These are phyloP conservation scores for Alloteropsis semialata DNA, from an alignment of 176 grass and related monocot genomes.

Conservation along the genomic window DNA sequence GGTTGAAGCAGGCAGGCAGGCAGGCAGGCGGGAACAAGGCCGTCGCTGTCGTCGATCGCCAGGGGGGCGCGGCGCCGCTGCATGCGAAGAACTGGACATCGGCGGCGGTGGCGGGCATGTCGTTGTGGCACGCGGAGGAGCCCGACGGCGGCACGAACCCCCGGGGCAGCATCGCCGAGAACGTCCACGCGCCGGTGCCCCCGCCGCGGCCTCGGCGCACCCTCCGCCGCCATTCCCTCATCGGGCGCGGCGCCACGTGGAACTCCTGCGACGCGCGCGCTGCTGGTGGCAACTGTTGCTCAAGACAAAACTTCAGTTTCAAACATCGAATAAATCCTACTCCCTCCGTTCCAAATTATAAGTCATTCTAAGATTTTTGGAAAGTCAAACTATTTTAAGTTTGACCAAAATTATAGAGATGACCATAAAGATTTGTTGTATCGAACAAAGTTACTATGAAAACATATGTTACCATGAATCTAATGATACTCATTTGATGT, in stretches of 20 bases:
- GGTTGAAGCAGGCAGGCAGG: background rate
- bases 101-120: slow-evolving; percentile 34
- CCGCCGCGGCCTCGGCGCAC: background rate
- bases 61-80: slow-evolving; percentile 3
- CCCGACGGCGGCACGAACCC: slow-evolving; percentile 55
- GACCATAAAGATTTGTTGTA: too few relatives aligned
- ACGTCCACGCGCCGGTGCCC: slow-evolving; percentile 34
- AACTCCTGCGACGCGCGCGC: too few relatives aligned
- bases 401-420: too few relatives aligned
- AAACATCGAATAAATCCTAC: too few relatives aligned
- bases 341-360: too few relatives aligned
- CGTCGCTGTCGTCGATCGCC: background rate
- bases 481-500: too few relatives aligned
- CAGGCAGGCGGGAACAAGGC: background rate
- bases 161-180: slow-evolving; percentile 65
- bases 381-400: too few relatives aligned
- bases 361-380: too few relatives aligned
- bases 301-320: too few relatives aligned
- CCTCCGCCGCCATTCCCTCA: background rate
- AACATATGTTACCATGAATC: too few relatives aligned
- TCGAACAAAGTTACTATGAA: too few relatives aligned
- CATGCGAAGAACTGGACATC: slow-evolving; percentile 21
- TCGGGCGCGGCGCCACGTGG: background rate
- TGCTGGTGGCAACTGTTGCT: too few relatives aligned
- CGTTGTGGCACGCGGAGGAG: slow-evolving; percentile 63